Evolutionary conservation across 768 basidiomycete species (phyloP).

Genomic region (Tephrocybe sp.): DNA sequence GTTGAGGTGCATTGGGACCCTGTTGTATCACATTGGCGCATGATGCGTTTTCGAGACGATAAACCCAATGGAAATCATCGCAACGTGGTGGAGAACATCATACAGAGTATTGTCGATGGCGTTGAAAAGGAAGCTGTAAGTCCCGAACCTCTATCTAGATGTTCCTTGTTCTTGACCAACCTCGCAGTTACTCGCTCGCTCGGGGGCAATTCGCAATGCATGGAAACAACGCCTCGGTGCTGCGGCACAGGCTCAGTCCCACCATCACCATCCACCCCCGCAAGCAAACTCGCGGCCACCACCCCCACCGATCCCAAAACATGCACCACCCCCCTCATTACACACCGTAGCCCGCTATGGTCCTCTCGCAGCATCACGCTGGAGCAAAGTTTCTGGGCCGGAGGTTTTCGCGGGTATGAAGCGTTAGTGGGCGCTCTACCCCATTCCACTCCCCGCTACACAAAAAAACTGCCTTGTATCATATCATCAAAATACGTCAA

Average conservation of each 20-base stretch:
- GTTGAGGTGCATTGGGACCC: slow-evolving; percentile 93
- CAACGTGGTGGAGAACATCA: slow-evolving; percentile 81
- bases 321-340: slow-evolving; percentile 16
- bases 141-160: slow-evolving; percentile 13
- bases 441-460: no score
- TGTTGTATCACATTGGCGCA: slow-evolving; percentile 65
- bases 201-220: slow-evolving; percentile 59
- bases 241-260: slow-evolving; percentile 26
- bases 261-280: slow-evolving; percentile 21
- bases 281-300: slow-evolving; percentile 22
- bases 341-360: slow-evolving; percentile 55
- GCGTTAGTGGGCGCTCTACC: slow-evolving; percentile 54
- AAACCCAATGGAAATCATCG: slow-evolving; percentile 91
- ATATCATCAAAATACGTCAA: background rate
- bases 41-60: slow-evolving; percentile 93
- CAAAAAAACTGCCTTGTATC: background rate
- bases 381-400: slow-evolving; percentile 77
- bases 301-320: slow-evolving; percentile 22
- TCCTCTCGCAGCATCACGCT: slow-evolving; percentile 57
- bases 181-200: slow-evolving; percentile 63
- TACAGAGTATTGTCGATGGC: slow-evolving; percentile 90
- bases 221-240: slow-evolving; percentile 69
- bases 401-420: slow-evolving; percentile 59
- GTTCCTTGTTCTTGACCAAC: slow-evolving; percentile 12
- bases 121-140: slow-evolving; percentile 85